phyloP scores from a whole-genome alignment of 176 grass and related monocot species.

The Triticum urartu region DNA sequence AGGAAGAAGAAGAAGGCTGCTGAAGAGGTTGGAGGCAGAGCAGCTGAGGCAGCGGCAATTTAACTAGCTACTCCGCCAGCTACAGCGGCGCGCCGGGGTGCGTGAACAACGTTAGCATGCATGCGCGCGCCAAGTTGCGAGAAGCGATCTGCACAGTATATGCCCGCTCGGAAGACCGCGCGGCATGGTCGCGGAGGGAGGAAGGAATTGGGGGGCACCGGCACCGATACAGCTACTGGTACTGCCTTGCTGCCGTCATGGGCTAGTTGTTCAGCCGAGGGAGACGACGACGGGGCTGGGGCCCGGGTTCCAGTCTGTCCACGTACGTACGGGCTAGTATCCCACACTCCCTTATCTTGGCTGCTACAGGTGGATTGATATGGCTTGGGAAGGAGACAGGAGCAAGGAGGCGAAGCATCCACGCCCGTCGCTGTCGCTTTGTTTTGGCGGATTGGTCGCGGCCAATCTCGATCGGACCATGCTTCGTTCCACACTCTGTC shows the following conservation, averaged over 20 bases:
- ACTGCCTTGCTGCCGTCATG: conserved; percentile 4
- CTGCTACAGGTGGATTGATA: background rate
- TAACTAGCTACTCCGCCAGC: background rate
- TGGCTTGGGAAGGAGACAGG: background rate
- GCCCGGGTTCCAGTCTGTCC: background rate
- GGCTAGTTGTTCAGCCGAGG: background rate
- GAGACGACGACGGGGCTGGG: conserved; percentile 2
- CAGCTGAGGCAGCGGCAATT: background rate
- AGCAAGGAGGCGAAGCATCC: background rate
- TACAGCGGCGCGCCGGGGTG: background rate
- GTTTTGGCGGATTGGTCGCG: background rate
- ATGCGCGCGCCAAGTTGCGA: background rate
- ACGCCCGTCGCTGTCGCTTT: background rate
- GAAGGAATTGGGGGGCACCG: conserved; percentile 1
- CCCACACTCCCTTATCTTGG: conserved; percentile 15
- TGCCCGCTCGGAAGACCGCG: background rate
- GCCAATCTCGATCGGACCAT: background rate
- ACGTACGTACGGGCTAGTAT: background rate
- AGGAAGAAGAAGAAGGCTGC: background rate
- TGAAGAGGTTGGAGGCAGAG: background rate
- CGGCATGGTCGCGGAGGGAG: background rate
- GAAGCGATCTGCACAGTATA: conserved; percentile 2
- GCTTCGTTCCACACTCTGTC: background rate
- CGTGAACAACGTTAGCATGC: background rate
- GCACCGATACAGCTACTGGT: background rate